A percentile compares a stretch with the other conserved stretches of the same genome.
Conservation (phyloP, 2,329 filamentous ascomycete genomes). For the Cladophialophora psammophila region DNA sequence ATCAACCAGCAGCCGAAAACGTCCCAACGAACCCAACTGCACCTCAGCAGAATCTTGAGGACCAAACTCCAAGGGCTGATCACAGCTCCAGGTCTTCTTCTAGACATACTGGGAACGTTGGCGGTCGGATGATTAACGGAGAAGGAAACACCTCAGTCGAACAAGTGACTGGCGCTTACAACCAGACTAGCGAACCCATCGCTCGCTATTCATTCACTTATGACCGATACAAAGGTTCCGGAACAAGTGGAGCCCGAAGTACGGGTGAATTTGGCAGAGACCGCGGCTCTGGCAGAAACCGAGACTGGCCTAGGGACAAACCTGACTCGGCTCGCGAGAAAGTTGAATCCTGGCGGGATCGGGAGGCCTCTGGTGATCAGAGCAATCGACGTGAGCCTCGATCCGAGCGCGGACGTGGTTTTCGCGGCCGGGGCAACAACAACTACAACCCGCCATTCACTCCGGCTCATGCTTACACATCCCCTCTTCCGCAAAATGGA, state of each 20-base stretch:
- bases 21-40: neutral
- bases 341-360: slow-evolving; percentile 44
- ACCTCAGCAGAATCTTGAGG: slow-evolving; percentile 17
- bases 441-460: slow-evolving; percentile 45
- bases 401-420: slow-evolving; percentile 49
- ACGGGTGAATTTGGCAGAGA: slow-evolving; percentile 32
- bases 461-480: slow-evolving; percentile 48
- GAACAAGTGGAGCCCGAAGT: slow-evolving; percentile 14
- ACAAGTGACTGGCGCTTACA: slow-evolving; percentile 22
- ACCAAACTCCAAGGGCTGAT: slow-evolving; percentile 20
- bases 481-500: slow-evolving; percentile 49
- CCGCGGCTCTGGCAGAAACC: slow-evolving; percentile 34
- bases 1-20: slow-evolving; percentile 14
- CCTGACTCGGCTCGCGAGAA: slow-evolving; percentile 43
- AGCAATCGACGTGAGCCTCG: slow-evolving; percentile 47
- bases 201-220: slow-evolving; percentile 17
- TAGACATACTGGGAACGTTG: slow-evolving; percentile 31
- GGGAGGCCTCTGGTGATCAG: slow-evolving; percentile 48
- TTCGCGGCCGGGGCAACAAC: slow-evolving; percentile 53
- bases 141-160: slow-evolving; percentile 23
- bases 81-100: slow-evolving; percentile 39
- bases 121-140: slow-evolving; percentile 18
- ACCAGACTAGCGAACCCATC: slow-evolving; percentile 25
- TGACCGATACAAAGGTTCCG: slow-evolving; percentile 32
- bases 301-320: slow-evolving; percentile 42